phyloP scores from a whole-genome alignment of 2,329 filamentous ascomycete genomes.

The Thelonectria blattea region DNA sequence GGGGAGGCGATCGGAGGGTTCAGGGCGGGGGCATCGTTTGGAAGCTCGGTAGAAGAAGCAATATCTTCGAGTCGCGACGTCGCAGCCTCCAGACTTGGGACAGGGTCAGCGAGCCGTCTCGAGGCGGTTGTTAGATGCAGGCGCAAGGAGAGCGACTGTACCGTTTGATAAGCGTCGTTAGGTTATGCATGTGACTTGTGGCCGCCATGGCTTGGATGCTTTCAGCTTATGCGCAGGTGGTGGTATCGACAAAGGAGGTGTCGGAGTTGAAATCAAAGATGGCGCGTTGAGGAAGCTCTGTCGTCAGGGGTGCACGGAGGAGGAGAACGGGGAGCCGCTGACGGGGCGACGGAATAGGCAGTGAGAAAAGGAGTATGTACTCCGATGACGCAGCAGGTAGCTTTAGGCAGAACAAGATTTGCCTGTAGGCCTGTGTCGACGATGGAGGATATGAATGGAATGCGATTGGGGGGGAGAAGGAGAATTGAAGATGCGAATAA shows the following conservation, averaged over 20 bases:
- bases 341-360: slow-evolving; percentile 24
- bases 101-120: slow-evolving; percentile 50
- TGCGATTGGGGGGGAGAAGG: not conserved
- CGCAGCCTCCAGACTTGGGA: slow-evolving; percentile 87
- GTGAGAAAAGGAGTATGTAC: no score
- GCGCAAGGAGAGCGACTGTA: slow-evolving; percentile 48
- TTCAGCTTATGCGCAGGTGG: not conserved
- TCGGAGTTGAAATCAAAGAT: not conserved
- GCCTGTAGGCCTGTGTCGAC: not conserved
- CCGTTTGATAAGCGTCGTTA: slow-evolving; percentile 98
- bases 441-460: not conserved
- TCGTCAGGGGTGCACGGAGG: not conserved
- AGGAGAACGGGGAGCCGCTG: not conserved
- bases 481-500: not conserved
- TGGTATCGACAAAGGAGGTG: not conserved
- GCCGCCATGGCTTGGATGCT: slow-evolving; percentile 64
- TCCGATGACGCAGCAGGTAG: slow-evolving; percentile 6
- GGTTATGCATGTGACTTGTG: slow-evolving; percentile 88
- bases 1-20: slow-evolving; percentile 46
- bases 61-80: slow-evolving; percentile 97
- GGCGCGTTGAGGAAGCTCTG: slow-evolving; percentile 1
- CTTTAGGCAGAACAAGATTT: not conserved
- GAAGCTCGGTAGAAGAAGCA: slow-evolving; percentile 74
- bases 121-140: no score
- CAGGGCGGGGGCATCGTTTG: slow-evolving; percentile 56